Evolutionary conservation across 306 rosid genomes (phyloP).

Genomic region (Cicer pinnatifidum): DNA sequence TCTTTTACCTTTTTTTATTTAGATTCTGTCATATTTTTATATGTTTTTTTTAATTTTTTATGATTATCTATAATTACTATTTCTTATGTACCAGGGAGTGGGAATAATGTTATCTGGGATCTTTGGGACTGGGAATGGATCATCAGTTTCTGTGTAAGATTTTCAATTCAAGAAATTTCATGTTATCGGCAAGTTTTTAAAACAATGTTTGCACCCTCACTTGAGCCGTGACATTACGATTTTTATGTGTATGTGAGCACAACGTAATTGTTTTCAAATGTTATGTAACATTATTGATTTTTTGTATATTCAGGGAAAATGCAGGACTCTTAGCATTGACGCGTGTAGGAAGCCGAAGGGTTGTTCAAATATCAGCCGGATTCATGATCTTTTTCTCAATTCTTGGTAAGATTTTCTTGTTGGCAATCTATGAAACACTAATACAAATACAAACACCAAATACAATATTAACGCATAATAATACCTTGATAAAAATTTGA

Average conservation of each 20-base stretch:
- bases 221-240: background rate
- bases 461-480: background rate
- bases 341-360: constrained; percentile 96
- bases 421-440: background rate
- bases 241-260: background rate
- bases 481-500: background rate
- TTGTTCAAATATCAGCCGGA: constrained; percentile 90
- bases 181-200: background rate
- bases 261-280: background rate
- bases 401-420: constrained; percentile 58
- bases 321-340: constrained; percentile 94
- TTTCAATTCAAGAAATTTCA: constrained; percentile 36
- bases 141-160: constrained; percentile 90
- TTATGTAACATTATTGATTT: constrained; percentile 14
- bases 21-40: background rate
- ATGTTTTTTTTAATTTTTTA: background rate
- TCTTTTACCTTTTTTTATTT: background rate
- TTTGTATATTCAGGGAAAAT: constrained; percentile 62
- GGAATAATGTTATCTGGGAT: constrained; percentile 87
- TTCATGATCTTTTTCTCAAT: constrained; percentile 97
- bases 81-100: constrained; percentile 69
- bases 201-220: background rate
- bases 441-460: background rate
- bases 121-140: constrained; percentile 91
- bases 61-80: background rate